Percentiles rank a stretch among this genome's conserved stretches.
Conservation (phyloP, 305 asterid species). For the Vinca major region DNA sequence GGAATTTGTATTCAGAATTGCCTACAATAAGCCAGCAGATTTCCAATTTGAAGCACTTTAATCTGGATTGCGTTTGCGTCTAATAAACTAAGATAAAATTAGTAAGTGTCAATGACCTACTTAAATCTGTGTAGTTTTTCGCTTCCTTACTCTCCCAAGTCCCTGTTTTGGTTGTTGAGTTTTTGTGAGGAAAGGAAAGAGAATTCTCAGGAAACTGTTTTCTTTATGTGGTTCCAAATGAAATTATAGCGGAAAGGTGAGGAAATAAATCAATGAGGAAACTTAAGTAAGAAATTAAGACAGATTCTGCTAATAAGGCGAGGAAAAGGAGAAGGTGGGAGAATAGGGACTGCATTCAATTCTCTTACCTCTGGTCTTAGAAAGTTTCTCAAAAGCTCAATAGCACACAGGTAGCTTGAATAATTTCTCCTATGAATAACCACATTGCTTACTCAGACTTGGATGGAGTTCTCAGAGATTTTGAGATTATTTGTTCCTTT, state of each 20-base stretch:
- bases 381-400: neutral
- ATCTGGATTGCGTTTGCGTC: neutral
- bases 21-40: neutral
- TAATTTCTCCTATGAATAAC: neutral
- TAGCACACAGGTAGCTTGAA: neutral
- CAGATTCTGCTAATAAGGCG: too few species aligned
- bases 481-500: neutral
- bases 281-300: neutral
- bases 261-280: neutral
- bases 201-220: neutral
- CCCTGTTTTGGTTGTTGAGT: neutral
- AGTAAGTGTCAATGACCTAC: neutral
- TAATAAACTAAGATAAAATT: neutral
- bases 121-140: neutral
- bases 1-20: neutral
- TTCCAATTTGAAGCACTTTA: neutral
- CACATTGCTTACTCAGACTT: neutral
- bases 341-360: neutral
- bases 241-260: neutral
- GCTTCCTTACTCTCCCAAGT: neutral
- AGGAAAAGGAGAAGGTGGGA: neutral
- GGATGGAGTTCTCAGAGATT: neutral
- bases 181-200: neutral
- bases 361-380: neutral
- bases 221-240: neutral